phyloP scores from a whole-genome alignment of 1,284 basidiomycete species.

The Paramarasmius palmivorus region DNA sequence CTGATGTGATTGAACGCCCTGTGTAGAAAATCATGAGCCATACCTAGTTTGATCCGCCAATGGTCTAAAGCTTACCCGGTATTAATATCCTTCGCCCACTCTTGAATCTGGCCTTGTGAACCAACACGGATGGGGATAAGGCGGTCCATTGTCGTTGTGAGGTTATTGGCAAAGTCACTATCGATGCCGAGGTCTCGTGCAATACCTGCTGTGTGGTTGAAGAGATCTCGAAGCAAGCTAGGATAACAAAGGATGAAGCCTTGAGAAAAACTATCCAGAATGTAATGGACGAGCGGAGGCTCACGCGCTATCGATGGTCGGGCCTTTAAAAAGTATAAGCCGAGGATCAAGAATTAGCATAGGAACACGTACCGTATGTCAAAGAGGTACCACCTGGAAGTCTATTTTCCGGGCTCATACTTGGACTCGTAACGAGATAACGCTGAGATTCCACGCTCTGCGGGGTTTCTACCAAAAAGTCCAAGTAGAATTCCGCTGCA shows the following conservation, averaged over 20 bases:
- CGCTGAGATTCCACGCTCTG: conserved; percentile 12
- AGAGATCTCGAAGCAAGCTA: conserved; percentile 19
- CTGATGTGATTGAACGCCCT: too few species aligned
- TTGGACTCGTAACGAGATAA: conserved; percentile 20
- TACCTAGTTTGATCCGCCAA: neutral
- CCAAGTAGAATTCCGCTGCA: conserved; percentile 19
- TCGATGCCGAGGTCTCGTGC: conserved; percentile 18
- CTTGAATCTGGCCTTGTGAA: conserved; percentile 18
- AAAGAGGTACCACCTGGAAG: conserved; percentile 16
- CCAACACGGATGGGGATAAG: conserved; percentile 19
- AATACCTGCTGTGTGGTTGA: conserved; percentile 18
- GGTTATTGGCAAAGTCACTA: conserved; percentile 11
- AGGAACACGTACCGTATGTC: conserved; percentile 7
- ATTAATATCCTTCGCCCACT: conserved; percentile 15
- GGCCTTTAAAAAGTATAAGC: conserved; percentile 5
- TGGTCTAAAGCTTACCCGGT: conserved; percentile 3
- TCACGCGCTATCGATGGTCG: conserved; percentile 21
- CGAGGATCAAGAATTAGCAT: neutral
- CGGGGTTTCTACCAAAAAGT: conserved; percentile 14
- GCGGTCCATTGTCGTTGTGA: conserved; percentile 13
- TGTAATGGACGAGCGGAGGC: neutral
- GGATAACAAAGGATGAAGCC: neutral
- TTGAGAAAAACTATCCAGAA: neutral
- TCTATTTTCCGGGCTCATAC: conserved; percentile 20
- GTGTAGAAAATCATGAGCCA: too few species aligned